Conservation (phyloP, 345 rosid species). For the Citrus australasica region DNA sequence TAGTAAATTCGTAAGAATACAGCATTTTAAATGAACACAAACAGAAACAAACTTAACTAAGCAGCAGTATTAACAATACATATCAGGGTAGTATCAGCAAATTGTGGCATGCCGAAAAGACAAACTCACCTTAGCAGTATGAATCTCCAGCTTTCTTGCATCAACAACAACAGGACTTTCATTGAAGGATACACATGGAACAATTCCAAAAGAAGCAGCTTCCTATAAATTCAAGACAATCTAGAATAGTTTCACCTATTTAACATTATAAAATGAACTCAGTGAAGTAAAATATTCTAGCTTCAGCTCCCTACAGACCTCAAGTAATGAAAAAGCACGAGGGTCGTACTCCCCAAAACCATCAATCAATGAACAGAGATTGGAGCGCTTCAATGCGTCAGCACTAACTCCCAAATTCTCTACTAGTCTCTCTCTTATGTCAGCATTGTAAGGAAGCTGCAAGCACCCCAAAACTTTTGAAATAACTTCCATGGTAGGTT, state of each 20-base stretch:
- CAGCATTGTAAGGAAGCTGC: slow-evolving; percentile 66
- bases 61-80: not conserved
- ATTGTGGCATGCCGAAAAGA: not conserved
- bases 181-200: slow-evolving; percentile 63
- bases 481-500: slow-evolving; percentile 71
- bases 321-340: slow-evolving; percentile 82
- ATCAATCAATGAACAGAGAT: slow-evolving; percentile 66
- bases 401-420: slow-evolving; percentile 59
- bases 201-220: slow-evolving; percentile 73
- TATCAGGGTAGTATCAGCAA: not conserved
- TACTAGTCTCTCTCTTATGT: slow-evolving; percentile 54
- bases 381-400: slow-evolving; percentile 45
- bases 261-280: not conserved
- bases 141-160: slow-evolving; percentile 48
- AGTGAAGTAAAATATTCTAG: slow-evolving; percentile 10
- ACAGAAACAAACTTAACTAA: not conserved
- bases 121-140: slow-evolving; percentile 57
- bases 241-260: slow-evolving; percentile 1
- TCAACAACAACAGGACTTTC: slow-evolving; percentile 56
- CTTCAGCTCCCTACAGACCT: slow-evolving; percentile 45
- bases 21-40: not conserved
- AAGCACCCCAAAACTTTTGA: slow-evolving; percentile 88
- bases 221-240: slow-evolving; percentile 42
- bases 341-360: slow-evolving; percentile 98
- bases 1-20: not conserved